A percentile compares a stretch with the other conserved stretches of the same genome.
Conservation (phyloP, 176 grass and related monocot genomes). For the Triticum turgidum region DNA sequence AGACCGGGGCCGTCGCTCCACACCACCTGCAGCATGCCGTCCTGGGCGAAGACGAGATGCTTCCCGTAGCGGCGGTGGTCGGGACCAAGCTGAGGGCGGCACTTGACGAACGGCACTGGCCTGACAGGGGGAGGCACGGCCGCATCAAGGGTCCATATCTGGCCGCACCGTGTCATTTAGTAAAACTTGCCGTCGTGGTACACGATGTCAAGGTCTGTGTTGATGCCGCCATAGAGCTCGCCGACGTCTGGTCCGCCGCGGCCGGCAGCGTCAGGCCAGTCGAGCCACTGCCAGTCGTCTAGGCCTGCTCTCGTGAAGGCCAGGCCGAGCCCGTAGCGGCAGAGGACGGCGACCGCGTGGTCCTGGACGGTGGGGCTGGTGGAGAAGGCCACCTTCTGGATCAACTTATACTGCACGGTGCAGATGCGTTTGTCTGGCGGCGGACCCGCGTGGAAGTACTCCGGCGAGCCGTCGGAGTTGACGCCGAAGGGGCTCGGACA, state of each 20-base stretch:
- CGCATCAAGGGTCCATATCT: neutral
- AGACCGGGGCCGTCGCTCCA: conserved; percentile 9
- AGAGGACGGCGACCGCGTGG: neutral
- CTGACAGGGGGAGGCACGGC: neutral
- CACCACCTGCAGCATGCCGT: conserved; percentile 18
- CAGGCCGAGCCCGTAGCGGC: neutral
- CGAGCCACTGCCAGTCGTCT: neutral
- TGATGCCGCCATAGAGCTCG: neutral
- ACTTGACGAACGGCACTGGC: neutral
- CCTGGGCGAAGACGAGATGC: neutral
- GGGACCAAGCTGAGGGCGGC: conserved; percentile 1
- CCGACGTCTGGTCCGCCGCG: too few species aligned
- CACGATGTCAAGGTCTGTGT: conserved; percentile 9
- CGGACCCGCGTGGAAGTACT: neutral
- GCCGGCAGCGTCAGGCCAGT: conserved; percentile 1
- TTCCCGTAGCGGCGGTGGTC: conserved; percentile 4
- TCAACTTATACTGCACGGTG: neutral
- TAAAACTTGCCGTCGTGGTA: conserved; percentile 18
- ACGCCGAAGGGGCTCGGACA: neutral
- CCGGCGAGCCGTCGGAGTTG: neutral
- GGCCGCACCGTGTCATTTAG: conserved; percentile 2
- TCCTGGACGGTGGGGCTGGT: neutral
- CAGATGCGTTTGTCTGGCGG: too few species aligned
- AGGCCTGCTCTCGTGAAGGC: neutral
- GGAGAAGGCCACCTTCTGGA: conserved; percentile 14